Percentiles rank a stretch among this genome's conserved stretches.
Evolutionary conservation across 208 protist genomes (phyloP).

Genomic region (Trypanosoma cruzi): DNA sequence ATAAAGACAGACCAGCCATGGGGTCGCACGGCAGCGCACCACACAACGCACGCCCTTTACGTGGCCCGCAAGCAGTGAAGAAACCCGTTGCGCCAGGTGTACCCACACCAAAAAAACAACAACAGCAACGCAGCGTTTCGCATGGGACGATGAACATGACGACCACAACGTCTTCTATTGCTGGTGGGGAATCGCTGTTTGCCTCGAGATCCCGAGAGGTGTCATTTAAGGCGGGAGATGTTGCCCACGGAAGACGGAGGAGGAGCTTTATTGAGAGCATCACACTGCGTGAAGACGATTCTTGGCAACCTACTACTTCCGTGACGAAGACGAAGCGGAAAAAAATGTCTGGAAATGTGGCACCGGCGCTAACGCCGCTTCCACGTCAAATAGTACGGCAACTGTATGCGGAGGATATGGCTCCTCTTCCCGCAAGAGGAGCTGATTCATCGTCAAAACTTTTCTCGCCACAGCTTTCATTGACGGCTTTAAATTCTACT

Average conservation of each 20-base stretch:
- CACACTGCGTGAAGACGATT: conserved; percentile 11
- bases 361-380: conserved; percentile 4
- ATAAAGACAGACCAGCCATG: not conserved
- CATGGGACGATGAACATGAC: not conserved
- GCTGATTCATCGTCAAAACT: not conserved
- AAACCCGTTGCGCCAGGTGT: not conserved
- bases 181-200: not conserved
- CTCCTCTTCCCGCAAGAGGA: conserved; percentile 3
- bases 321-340: not conserved
- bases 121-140: conserved; percentile 6
- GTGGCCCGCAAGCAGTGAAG: not conserved
- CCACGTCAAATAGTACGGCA: not conserved
- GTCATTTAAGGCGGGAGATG: not conserved
- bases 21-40: not conserved
- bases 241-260: not conserved
- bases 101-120: not conserved
- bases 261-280: conserved; percentile 28
- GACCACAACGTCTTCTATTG: not conserved
- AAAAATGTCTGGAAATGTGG: not conserved
- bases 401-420: conserved; percentile 7
- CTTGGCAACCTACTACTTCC: not conserved
- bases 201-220: not conserved
- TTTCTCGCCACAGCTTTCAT: not conserved
- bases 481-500: not conserved
- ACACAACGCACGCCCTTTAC: not conserved